These are phyloP conservation scores for Albizia julibrissin DNA, from an alignment of 306 rosid species.

Conservation along the genomic window DNA sequence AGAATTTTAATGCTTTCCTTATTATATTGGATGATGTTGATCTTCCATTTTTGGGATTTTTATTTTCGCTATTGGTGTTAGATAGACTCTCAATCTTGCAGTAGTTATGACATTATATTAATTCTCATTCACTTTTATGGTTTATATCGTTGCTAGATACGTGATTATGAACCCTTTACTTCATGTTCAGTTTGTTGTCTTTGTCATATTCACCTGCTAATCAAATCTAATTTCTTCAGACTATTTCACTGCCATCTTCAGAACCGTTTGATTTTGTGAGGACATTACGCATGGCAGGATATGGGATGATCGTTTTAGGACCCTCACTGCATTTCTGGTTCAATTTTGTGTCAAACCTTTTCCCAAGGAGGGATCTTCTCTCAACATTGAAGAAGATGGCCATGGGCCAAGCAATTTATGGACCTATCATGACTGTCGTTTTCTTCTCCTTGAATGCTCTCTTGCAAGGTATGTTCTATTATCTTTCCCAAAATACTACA, in stretches of 20 bases:
- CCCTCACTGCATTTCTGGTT: slow-evolving; percentile 92
- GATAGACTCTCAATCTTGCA: slow-evolving; percentile 9
- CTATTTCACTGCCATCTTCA: slow-evolving; percentile 42
- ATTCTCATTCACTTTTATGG: slow-evolving; percentile 7
- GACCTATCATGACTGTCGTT: slow-evolving; percentile 78
- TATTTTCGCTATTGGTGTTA: not conserved
- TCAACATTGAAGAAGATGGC: slow-evolving; percentile 88
- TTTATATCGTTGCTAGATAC: not conserved
- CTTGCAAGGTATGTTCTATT: slow-evolving; percentile 65
- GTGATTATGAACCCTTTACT: not conserved
- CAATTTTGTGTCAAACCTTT: slow-evolving; percentile 76
- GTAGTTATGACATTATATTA: not conserved
- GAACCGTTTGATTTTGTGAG: slow-evolving; percentile 66
- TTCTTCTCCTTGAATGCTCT: slow-evolving; percentile 83
- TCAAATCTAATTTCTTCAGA: slow-evolving; percentile 45
- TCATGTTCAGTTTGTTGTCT: slow-evolving; percentile 23
- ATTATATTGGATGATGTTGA: not conserved
- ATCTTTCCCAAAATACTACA: not conserved
- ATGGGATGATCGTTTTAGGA: slow-evolving; percentile 82
- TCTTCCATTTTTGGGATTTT: not conserved
- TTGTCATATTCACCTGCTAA: slow-evolving; percentile 3
- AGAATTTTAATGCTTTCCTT: not conserved
- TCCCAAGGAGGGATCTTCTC: slow-evolving; percentile 66
- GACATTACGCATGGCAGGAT: slow-evolving; percentile 87
- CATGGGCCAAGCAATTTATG: slow-evolving; percentile 78